A percentile compares a stretch with the other conserved stretches of the same genome.
phyloP scores from a whole-genome alignment of 495 filamentous ascomycete species.

The Lophiotrema nucula region DNA sequence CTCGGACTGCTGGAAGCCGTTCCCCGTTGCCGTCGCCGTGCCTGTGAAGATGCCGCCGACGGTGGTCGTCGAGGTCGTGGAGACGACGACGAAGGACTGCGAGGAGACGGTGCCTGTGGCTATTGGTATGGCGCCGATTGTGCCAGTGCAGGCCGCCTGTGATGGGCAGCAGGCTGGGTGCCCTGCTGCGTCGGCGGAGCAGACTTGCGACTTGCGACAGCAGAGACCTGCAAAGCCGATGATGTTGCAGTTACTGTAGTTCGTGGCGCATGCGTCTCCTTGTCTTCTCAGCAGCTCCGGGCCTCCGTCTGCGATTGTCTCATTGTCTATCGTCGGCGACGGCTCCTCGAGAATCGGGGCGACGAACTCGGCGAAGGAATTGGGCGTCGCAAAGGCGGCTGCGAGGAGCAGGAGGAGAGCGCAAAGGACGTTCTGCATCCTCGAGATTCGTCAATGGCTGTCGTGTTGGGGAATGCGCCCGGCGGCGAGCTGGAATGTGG shows the following conservation, averaged over 20 bases:
- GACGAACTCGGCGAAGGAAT: constrained; percentile 28
- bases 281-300: constrained; percentile 35
- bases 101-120: neutral
- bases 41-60: constrained; percentile 7
- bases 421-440: constrained; percentile 27
- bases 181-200: constrained; percentile 56
- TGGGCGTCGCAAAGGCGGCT: constrained; percentile 21
- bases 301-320: constrained; percentile 22
- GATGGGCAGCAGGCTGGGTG: constrained; percentile 67
- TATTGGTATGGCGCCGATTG: constrained; percentile 39
- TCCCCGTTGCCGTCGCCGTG: constrained; percentile 1
- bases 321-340: constrained; percentile 18
- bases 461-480: constrained; percentile 24
- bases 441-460: neutral
- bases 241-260: constrained; percentile 53
- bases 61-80: constrained; percentile 2
- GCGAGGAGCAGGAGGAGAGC: constrained; percentile 19
- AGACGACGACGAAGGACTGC: neutral
- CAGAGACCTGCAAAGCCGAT: constrained; percentile 55
- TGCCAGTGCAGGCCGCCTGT: constrained; percentile 62
- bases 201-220: constrained; percentile 54
- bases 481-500: neutral
- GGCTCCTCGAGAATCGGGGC: constrained; percentile 7
- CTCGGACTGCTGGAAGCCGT: constrained; percentile 5
- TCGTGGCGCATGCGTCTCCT: constrained; percentile 46